Base-by-base conservation (phyloP, 2,329 filamentous ascomycete genomes). In the Aspergillus unguis region DNA sequence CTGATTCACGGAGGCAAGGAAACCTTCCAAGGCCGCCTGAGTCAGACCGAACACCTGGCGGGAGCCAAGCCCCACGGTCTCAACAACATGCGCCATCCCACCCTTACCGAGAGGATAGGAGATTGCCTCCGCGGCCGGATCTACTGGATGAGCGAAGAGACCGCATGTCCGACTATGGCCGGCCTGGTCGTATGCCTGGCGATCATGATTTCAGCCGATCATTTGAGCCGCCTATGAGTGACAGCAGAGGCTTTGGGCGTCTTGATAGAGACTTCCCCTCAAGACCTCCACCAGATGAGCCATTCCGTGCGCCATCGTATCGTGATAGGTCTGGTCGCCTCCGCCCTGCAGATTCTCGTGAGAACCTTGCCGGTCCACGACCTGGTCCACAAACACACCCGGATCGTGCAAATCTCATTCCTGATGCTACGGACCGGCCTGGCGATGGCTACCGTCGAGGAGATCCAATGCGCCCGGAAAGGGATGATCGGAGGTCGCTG, bases 11-110 rank as follows among this genome's bases (percentile, higher is more conserved):
- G 9, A 66, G 63, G 37, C 62, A 62, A 26, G 40, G 63, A 11
- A 68, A 66, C 52, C 62, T 71, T 38, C 68, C 72, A 2, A 71
- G 71, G 57, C 71, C 71, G 8, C 67, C 69, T 28, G 75, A 76
- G 28, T 33, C 64, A 10, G 71, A 72, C n/a, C 64, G 70, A 53
- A 55, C 61, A 11, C 53, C 66, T 7, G 52, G 63, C 23, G 52
- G 57, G 29, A 57, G 52, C 38, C 57, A 63, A 42, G 62, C 64
- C 26, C 44, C 61, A 32, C 70, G 69, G 25, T 62, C 67, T 25
- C 66, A 72, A 50, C 60, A 67, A 5, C 70, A 65, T 55, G 62
- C 73, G 28, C 72, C 71, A 17, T 72, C 54, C 55, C 70, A 72
- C n/a, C 58, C 65, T 11, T 68, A 65, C 44, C 63, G 71, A 28